Conservation (phyloP, 192 early-diverging fungal species). For the Coemansia sp. region DNA sequence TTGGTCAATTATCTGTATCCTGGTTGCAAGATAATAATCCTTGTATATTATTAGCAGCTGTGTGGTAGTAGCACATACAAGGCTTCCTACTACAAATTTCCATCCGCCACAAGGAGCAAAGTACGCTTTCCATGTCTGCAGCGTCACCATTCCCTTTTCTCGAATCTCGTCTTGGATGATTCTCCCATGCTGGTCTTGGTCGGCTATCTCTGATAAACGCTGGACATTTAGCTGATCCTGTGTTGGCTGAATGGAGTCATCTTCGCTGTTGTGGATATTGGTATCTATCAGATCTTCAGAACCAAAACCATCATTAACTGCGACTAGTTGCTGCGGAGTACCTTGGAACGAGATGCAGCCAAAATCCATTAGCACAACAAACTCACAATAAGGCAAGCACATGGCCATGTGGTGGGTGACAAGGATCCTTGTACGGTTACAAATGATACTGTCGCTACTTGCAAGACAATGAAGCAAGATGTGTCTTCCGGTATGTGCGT, state of each 20-base stretch:
- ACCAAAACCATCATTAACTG: background rate
- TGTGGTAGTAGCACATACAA: conserved; percentile 52
- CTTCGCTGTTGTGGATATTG: background rate
- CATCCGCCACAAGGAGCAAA: conserved; percentile 64
- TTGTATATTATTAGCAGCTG: conserved; percentile 57
- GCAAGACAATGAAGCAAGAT: conserved; percentile 76
- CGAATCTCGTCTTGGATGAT: conserved; percentile 80
- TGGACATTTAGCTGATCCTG: conserved; percentile 12
- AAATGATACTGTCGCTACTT: conserved; percentile 57
- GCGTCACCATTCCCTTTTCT: conserved; percentile 68
- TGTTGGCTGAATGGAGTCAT: conserved; percentile 21
- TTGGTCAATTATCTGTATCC: conserved; percentile 21
- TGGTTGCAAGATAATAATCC: conserved; percentile 55
- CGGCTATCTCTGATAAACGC: background rate
- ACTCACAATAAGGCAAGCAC: conserved; percentile 57
- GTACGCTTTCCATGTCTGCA: conserved; percentile 74
- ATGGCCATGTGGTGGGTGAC: conserved; percentile 83
- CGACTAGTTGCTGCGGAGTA: conserved; percentile 6
- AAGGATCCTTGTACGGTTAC: conserved; percentile 72
- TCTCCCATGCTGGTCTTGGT: conserved; percentile 39
- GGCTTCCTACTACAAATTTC: conserved; percentile 54
- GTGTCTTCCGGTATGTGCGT: conserved; percentile 86
- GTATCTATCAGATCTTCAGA: background rate
- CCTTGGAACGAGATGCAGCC: conserved; percentile 45
- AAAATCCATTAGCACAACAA: conserved; percentile 62